Conservation (phyloP, 2,329 filamentous ascomycete species). For the Cryoendolithus antarcticus region DNA sequence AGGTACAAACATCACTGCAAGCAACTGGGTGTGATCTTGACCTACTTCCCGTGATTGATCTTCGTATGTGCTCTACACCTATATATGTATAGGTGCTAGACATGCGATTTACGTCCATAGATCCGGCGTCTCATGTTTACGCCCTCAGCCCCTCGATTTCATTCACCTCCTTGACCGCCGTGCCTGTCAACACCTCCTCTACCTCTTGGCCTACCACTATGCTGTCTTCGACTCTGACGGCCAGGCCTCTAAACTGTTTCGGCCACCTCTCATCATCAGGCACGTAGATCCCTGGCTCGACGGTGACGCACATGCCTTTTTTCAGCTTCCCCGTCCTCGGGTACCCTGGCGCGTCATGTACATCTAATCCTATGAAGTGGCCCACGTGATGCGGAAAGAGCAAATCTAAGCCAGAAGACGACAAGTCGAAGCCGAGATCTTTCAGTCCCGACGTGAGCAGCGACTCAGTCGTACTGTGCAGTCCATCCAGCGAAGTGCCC, state of each 20-base stretch:
- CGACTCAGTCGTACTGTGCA: conserved; percentile 67
- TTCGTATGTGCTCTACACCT: too few relatives aligned
- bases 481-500: conserved; percentile 64
- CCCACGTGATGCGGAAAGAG: conserved; percentile 93
- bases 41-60: too few relatives aligned
- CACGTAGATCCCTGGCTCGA: conserved; percentile 90
- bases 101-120: too few relatives aligned
- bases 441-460: conserved; percentile 58
- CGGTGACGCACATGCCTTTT: conserved; percentile 75
- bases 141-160: conserved; percentile 64
- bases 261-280: conserved; percentile 72
- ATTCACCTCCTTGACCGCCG: conserved; percentile 75
- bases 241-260: conserved; percentile 70
- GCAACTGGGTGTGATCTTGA: too few relatives aligned
- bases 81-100: too few relatives aligned
- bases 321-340: conserved; percentile 54
- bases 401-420: conserved; percentile 44
- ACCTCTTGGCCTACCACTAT: conserved; percentile 71
- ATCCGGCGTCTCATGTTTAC: not conserved
- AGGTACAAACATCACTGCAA: too few relatives aligned
- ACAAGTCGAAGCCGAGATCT: conserved; percentile 67
- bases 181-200: conserved; percentile 68
- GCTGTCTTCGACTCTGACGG: conserved; percentile 89
- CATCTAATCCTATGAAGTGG: conserved; percentile 88
- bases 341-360: conserved; percentile 82